Base-by-base conservation (phyloP, 2,329 filamentous ascomycete genomes). In the Colletotrichum filicis region DNA sequence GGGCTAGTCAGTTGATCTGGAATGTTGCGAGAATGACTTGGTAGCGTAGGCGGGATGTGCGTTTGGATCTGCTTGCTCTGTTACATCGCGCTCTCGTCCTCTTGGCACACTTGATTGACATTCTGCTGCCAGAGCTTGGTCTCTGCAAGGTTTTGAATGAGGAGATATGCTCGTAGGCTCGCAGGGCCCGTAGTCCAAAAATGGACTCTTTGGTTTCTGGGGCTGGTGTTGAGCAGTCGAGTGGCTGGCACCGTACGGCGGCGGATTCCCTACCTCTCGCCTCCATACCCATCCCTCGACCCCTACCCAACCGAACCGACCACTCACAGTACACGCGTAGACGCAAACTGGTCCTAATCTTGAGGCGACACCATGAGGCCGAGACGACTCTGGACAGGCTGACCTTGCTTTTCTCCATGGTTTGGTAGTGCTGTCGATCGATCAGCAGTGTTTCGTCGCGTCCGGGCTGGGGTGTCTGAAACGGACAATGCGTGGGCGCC, bases 381-480 rank as follows among this genome's bases (percentile, higher is more conserved):
- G 58, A 61, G 35, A 61, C 24, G 24, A 26, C 24, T n/a, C 35
- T 26, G 19, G 5, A 26, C 37, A 22, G 28, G 5, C 26, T 19
- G 26, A 49, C 42, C 60, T 49, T 55, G 49, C 35, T n/a, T 42
- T 65, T 28, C 52, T 37, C 66, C 37, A 35, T 55, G 26, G 42
- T 64, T 37, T 60, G 42, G 58, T 42, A 22, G 65, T 26, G 37
- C 70, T 30, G 66, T 73, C 70, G 70, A 73, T 73, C 70, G 70
- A 70, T 73, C 70, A 73, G 32, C 66, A 35, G 70, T 60, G 70
- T 73, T 73, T 73, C 70, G 70, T 56, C 53, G 70, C 66, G 70
- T 70, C 70, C 70, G 70, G 70, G 70, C 70, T 69, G 66, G 70
- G 58, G 42, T 28, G 26, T 68, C 66, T 73, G 70, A 73, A 73